Evolutionary conservation across 768 basidiomycete species (phyloP).

Genomic region (Russula ochroleuca): DNA sequence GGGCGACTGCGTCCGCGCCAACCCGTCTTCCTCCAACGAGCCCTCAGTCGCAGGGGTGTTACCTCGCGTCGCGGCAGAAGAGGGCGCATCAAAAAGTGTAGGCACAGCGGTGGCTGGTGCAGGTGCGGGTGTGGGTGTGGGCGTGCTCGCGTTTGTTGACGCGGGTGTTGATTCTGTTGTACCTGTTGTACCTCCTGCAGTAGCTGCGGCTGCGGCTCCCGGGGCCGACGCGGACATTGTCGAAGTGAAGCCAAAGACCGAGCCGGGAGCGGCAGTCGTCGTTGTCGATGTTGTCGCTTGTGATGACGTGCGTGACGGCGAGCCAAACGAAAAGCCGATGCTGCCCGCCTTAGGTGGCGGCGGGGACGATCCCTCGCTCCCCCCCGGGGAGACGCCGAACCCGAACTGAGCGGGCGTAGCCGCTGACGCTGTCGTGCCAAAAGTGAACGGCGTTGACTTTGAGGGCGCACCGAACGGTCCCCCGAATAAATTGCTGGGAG

Average conservation of each 20-base stretch:
- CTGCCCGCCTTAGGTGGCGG: conserved; percentile 20
- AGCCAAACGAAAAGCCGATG: conserved; percentile 27
- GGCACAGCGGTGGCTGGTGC: not conserved
- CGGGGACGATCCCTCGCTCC: conserved; percentile 2
- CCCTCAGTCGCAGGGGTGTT: conserved; percentile 31
- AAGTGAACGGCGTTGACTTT: conserved; percentile 13
- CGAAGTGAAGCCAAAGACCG: not conserved
- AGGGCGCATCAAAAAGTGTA: not conserved
- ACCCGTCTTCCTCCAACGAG: conserved; percentile 29
- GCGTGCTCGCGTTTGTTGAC: not conserved
- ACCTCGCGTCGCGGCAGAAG: conserved; percentile 11
- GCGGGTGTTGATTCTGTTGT: not conserved
- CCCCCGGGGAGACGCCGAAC: conserved; percentile 18
- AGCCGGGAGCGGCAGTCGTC: not conserved
- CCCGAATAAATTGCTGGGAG: conserved; percentile 13
- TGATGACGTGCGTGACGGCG: conserved; percentile 16
- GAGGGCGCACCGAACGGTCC: conserved; percentile 11
- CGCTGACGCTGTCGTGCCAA: conserved; percentile 10
- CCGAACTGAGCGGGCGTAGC: conserved; percentile 15
- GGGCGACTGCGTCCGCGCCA: conserved; percentile 27
- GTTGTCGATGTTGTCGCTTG: not conserved
- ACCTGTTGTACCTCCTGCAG: not conserved
- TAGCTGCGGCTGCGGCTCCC: not conserved
- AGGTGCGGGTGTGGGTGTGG: not conserved
- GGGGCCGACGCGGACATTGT: not conserved